These are phyloP conservation scores for Yamadazyma sp. DNA, from an alignment of 1,139 yeast species.

Conservation along the genomic window DNA sequence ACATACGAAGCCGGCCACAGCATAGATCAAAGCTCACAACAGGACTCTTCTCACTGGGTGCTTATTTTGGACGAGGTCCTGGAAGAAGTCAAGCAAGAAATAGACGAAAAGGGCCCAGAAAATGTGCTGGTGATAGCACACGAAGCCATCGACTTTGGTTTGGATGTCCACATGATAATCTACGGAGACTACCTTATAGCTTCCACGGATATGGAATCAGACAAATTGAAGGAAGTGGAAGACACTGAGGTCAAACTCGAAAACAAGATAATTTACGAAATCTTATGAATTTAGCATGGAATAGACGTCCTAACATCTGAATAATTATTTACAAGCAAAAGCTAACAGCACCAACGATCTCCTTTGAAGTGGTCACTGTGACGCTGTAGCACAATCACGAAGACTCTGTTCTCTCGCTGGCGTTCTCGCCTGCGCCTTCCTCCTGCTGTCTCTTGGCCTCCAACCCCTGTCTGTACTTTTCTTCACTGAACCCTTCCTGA, in stretches of 20 bases:
- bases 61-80: conserved; percentile 1
- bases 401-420: too few relatives aligned
- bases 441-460: conserved; percentile 3
- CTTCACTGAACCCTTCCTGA: conserved; percentile 38
- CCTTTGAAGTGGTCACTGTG: too few relatives aligned
- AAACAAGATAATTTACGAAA: conserved; percentile 1
- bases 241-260: background rate
- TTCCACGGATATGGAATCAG: background rate
- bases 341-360: background rate
- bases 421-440: background rate
- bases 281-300: background rate
- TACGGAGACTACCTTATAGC: conserved; percentile 1
- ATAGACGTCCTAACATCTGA: background rate
- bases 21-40: background rate
- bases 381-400: too few relatives aligned
- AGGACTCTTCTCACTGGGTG: conserved; percentile 2
- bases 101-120: conserved; percentile 1
- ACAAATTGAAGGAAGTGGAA: conserved; percentile 1
- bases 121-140: conserved; percentile 3
- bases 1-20: background rate
- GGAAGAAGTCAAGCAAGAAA: conserved; percentile 1
- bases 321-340: too few relatives aligned
- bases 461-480: conserved; percentile 13
- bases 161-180: conserved; percentile 3
- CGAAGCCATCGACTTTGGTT: conserved; percentile 1